phyloP scores from a whole-genome alignment of 345 rosid species.

The Eucalyptus tenuipes region DNA sequence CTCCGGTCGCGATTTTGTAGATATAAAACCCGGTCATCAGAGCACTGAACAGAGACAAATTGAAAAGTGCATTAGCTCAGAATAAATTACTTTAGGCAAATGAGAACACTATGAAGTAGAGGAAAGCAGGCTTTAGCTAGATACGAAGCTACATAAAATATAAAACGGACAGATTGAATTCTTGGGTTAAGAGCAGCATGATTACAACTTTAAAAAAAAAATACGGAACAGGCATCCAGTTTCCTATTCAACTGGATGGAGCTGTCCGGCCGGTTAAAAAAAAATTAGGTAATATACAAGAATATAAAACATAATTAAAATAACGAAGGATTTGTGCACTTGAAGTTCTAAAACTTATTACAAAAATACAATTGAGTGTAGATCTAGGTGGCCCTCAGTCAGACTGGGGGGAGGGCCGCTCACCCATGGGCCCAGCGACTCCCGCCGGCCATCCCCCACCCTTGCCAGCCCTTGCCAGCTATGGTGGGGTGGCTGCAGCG shows the following conservation, averaged over 20 bases:
- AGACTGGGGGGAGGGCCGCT: too few species aligned
- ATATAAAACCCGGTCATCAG: slow-evolving; percentile 80
- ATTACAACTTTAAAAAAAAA: neutral
- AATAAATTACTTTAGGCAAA: neutral
- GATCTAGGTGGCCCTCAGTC: too few species aligned
- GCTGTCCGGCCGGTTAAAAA: neutral
- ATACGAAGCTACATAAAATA: neutral
- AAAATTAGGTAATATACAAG: neutral
- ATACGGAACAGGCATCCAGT: neutral
- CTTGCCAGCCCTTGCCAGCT: too few species aligned
- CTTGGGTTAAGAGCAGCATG: neutral
- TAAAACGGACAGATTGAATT: neutral
- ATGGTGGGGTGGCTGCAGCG: too few species aligned
- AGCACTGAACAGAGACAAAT: slow-evolving; percentile 49
- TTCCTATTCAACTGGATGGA: neutral
- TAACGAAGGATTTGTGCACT: too few species aligned
- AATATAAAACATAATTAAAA: neutral
- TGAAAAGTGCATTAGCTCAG: neutral
- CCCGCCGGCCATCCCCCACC: too few species aligned
- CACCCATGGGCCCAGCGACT: too few species aligned
- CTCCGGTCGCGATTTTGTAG: slow-evolving; percentile 75
- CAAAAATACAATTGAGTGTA: too few species aligned
- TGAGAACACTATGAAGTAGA: neutral
- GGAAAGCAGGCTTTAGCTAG: neutral
- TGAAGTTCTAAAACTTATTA: too few species aligned